Conservation (phyloP, 2,329 filamentous ascomycete species). For the Cladobotryum mycophilum region DNA sequence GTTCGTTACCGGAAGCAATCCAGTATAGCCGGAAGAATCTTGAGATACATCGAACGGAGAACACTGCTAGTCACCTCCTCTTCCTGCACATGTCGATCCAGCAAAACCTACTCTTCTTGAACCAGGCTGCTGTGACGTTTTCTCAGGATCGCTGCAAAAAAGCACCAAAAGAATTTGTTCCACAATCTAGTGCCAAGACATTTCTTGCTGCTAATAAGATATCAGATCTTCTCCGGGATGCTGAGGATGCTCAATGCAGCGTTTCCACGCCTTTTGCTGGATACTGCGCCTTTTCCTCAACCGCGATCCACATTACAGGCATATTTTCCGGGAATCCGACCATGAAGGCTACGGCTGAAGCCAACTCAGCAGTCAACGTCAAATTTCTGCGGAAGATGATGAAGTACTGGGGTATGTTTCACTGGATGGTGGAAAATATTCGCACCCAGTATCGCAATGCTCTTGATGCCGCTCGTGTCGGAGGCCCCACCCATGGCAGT, state of each 20-base stretch:
- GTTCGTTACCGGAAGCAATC: slow-evolving; percentile 63
- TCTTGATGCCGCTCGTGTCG: slow-evolving; percentile 70
- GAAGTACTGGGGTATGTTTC: slow-evolving; percentile 97
- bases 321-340: slow-evolving; percentile 79
- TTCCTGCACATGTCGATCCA: slow-evolving; percentile 87
- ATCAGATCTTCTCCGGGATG: slow-evolving; percentile 74
- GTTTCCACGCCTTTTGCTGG: slow-evolving; percentile 89
- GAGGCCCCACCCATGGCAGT: slow-evolving; percentile 44
- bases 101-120: slow-evolving; percentile 85
- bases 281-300: slow-evolving; percentile 89
- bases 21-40: slow-evolving; percentile 76
- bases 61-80: slow-evolving; percentile 83
- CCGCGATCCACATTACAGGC: slow-evolving; percentile 88
- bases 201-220: slow-evolving; percentile 82
- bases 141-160: slow-evolving; percentile 60
- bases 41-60: slow-evolving; percentile 74
- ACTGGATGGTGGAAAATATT: slow-evolving; percentile 90
- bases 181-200: slow-evolving; percentile 66
- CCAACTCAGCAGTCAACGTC: slow-evolving; percentile 80
- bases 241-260: slow-evolving; percentile 60
- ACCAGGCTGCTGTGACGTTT: slow-evolving; percentile 74
- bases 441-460: slow-evolving; percentile 82
- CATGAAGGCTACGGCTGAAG: slow-evolving; percentile 72
- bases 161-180: slow-evolving; percentile 71
- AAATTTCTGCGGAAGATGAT: slow-evolving; percentile 93